phyloP scores from a whole-genome alignment of 352 stramenopile species.

The Phytopythium chamaehyphon region DNA sequence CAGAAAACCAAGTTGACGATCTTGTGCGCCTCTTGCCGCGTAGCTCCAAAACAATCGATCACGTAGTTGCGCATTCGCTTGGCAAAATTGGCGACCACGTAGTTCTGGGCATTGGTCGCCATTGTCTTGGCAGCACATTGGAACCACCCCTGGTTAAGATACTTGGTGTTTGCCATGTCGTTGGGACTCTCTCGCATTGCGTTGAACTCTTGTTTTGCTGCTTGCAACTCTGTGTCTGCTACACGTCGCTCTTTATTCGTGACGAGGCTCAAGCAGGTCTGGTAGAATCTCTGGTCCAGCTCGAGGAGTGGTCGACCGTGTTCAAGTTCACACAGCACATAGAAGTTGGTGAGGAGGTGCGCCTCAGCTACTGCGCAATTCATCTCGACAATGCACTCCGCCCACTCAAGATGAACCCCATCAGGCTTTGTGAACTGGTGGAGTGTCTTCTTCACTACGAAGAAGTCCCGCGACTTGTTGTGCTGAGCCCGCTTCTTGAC shows the following conservation, averaged over 20 bases:
- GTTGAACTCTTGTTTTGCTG: background rate
- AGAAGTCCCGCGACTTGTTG: constrained; percentile 1
- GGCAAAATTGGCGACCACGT: constrained; percentile 3
- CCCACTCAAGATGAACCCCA: background rate
- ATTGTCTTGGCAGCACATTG: background rate
- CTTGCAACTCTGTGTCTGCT: background rate
- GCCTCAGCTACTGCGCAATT: background rate
- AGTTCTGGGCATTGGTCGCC: constrained; percentile 8
- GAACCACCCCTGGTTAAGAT: constrained; percentile 1
- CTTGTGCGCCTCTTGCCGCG: background rate
- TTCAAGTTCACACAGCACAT: background rate
- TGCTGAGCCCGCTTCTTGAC: too few relatives aligned
- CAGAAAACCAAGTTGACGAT: constrained; percentile 3
- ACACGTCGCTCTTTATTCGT: background rate
- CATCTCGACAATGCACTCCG: background rate
- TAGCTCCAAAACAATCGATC: constrained; percentile 1
- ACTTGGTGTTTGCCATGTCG: background rate
- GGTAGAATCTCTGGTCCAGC: background rate
- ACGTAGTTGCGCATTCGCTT: constrained; percentile 5
- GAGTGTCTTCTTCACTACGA: background rate
- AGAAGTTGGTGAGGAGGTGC: background rate
- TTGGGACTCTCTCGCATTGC: background rate
- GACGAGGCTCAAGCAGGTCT: background rate
- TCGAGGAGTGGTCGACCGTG: background rate
- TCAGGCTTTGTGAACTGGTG: background rate